These are phyloP conservation scores for Lachancea waltii DNA, from an alignment of 805 yeast genomes.

Conservation along the genomic window DNA sequence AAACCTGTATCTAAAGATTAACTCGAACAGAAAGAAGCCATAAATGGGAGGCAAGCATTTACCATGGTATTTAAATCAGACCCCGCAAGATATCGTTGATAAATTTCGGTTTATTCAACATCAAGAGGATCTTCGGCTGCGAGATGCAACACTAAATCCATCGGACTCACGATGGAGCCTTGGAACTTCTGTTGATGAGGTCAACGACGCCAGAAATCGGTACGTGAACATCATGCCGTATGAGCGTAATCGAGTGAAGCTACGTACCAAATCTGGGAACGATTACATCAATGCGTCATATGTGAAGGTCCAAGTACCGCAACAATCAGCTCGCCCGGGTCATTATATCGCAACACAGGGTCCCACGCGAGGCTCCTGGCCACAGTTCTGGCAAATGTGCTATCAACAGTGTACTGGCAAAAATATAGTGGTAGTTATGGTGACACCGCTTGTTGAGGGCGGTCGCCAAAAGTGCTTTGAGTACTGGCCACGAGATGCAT, in stretches of 20 bases:
- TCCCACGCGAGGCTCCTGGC: slow-evolving; percentile 65
- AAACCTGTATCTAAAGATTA: too few species aligned
- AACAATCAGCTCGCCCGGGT: slow-evolving; percentile 22
- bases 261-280: slow-evolving; percentile 29
- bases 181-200: slow-evolving; percentile 22
- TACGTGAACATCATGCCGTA: slow-evolving; percentile 61
- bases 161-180: slow-evolving; percentile 27
- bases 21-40: neutral
- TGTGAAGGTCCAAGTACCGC: slow-evolving; percentile 33
- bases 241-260: slow-evolving; percentile 49
- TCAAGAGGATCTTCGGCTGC: slow-evolving; percentile 34
- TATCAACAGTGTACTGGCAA: slow-evolving; percentile 52
- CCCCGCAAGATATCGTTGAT: slow-evolving; percentile 18
- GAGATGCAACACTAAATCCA: slow-evolving; percentile 32
- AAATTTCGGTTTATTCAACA: slow-evolving; percentile 33
- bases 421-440: slow-evolving; percentile 59
- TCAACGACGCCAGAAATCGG: slow-evolving; percentile 42
- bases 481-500: slow-evolving; percentile 54
- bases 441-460: slow-evolving; percentile 67
- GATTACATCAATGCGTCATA: slow-evolving; percentile 88
- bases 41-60: too few species aligned
- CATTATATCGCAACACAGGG: slow-evolving; percentile 70
- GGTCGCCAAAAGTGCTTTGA: slow-evolving; percentile 69
- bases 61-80: slow-evolving; percentile 28
- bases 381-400: slow-evolving; percentile 88